phyloP scores from a whole-genome alignment of 1,284 basidiomycete species.

The Earliella scabrosa region DNA sequence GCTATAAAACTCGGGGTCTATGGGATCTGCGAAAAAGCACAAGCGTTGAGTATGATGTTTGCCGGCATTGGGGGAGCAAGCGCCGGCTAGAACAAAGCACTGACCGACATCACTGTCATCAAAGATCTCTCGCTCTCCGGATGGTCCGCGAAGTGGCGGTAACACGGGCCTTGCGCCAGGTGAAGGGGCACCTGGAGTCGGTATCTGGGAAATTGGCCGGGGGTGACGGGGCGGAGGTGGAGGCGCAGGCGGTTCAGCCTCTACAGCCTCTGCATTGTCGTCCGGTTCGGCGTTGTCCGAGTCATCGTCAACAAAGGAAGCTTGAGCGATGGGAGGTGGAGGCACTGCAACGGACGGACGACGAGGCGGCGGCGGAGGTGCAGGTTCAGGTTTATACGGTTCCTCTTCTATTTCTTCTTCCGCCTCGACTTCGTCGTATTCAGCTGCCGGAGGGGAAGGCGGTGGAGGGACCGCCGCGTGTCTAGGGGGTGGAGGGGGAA shows the following conservation, averaged over 20 bases:
- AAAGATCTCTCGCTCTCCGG: conserved; percentile 47
- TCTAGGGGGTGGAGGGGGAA: conserved; percentile 1
- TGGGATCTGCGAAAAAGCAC: conserved; percentile 73
- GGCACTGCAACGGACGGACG: conserved; percentile 4
- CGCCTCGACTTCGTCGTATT: too few species aligned
- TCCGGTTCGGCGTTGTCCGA: not conserved
- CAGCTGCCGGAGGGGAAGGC: not conserved
- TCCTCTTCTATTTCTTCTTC: not conserved
- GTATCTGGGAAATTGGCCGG: not conserved
- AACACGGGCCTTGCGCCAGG: conserved; percentile 1
- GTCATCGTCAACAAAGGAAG: too few species aligned
- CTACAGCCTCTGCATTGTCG: conserved; percentile 1
- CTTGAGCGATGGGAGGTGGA: too few species aligned
- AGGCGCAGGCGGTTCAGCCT: conserved; percentile 8
- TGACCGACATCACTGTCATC: conserved; percentile 66
- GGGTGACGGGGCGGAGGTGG: conserved; percentile 11
- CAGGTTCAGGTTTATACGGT: not conserved
- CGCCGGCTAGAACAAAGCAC: conserved; percentile 24
- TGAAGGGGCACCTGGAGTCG: not conserved
- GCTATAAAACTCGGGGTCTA: conserved; percentile 64
- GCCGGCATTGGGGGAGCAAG: too few species aligned
- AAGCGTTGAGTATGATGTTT: not conserved
- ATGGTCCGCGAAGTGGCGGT: not conserved
- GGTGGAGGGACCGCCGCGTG: not conserved
- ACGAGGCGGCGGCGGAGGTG: conserved; percentile 9